Evolutionary conservation across 768 basidiomycete species (phyloP).

Genomic region (Termitomyces titanicus): DNA sequence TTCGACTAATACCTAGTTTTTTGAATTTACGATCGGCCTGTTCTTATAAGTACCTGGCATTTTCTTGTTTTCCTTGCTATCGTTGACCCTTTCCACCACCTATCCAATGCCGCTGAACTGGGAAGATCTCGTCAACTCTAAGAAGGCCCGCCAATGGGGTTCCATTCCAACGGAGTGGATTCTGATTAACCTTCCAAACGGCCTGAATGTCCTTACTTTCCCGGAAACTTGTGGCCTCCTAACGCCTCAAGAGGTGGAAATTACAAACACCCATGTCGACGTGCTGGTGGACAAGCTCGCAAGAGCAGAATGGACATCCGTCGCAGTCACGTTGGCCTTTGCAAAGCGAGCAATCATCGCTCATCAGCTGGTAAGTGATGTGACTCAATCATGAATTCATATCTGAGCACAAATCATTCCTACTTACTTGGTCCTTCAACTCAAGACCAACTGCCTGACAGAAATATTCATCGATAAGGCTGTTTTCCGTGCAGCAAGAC

Average conservation of each 20-base stretch:
- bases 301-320: slow-evolving; percentile 51
- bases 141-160: slow-evolving; percentile 47
- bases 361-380: slow-evolving; percentile 60
- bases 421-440: not conserved
- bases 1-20: too few relatives aligned
- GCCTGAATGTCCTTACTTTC: slow-evolving; percentile 49
- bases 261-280: slow-evolving; percentile 39
- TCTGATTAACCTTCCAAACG: slow-evolving; percentile 41
- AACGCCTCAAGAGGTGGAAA: slow-evolving; percentile 43
- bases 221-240: slow-evolving; percentile 59
- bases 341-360: slow-evolving; percentile 76
- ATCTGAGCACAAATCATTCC: not conserved
- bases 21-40: too few relatives aligned
- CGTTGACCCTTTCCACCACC: too few relatives aligned
- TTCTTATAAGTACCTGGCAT: too few relatives aligned
- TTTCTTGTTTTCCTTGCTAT: too few relatives aligned
- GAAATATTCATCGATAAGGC: slow-evolving; percentile 80
- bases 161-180: slow-evolving; percentile 63
- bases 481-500: slow-evolving; percentile 53
- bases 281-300: slow-evolving; percentile 52
- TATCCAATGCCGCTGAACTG: slow-evolving; percentile 37
- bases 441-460: slow-evolving; percentile 74
- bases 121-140: slow-evolving; percentile 50
- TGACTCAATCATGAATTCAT: not conserved
- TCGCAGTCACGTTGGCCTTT: slow-evolving; percentile 71